These are phyloP conservation scores for Hygrocybe coccinea DNA, from an alignment of 768 basidiomycete genomes.

Conservation along the genomic window DNA sequence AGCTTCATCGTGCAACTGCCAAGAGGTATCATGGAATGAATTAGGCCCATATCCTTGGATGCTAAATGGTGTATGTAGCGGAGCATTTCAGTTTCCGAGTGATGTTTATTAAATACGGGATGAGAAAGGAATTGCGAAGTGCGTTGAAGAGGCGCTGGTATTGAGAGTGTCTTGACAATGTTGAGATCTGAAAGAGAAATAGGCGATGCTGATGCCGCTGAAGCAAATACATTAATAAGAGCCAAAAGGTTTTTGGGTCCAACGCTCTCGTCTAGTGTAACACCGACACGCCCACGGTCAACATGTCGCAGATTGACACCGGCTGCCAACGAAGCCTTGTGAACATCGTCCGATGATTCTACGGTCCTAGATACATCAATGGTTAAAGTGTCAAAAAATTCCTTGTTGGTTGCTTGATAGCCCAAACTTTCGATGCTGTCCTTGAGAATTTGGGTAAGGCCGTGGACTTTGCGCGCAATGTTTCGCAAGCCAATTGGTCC, in stretches of 20 bases:
- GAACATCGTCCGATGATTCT: constrained; percentile 56
- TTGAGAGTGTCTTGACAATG: constrained; percentile 38
- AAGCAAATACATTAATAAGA: constrained; percentile 77
- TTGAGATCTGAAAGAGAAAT: constrained; percentile 46
- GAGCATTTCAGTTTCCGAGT: constrained; percentile 98
- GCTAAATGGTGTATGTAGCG: constrained; percentile 94
- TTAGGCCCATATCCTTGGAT: constrained; percentile 89
- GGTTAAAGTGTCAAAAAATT: constrained; percentile 90
- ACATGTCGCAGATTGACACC: constrained; percentile 83
- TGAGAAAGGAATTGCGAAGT: constrained; percentile 74
- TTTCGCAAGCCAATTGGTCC: constrained; percentile 79
- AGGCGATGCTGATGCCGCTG: constrained; percentile 49
- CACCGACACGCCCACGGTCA: constrained; percentile 70
- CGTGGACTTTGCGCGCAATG: constrained; percentile 89
- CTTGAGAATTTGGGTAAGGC: constrained; percentile 74
- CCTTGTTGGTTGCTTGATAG: constrained; percentile 62
- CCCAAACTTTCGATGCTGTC: constrained; percentile 64
- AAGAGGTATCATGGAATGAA: constrained; percentile 93
- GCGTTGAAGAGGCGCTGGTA: constrained; percentile 55
- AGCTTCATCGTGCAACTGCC: constrained; percentile 98
- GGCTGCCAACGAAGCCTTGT: constrained; percentile 55
- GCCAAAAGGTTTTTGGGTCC: constrained; percentile 66
- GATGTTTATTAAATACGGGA: constrained; percentile 92
- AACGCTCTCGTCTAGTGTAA: constrained; percentile 91
- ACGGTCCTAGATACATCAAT: constrained; percentile 63